Evolutionary conservation across 192 early-diverging fungal genomes (phyloP), one percentile per base, ranked within the genome.

Genomic region (Coemansia sp.): DNA sequence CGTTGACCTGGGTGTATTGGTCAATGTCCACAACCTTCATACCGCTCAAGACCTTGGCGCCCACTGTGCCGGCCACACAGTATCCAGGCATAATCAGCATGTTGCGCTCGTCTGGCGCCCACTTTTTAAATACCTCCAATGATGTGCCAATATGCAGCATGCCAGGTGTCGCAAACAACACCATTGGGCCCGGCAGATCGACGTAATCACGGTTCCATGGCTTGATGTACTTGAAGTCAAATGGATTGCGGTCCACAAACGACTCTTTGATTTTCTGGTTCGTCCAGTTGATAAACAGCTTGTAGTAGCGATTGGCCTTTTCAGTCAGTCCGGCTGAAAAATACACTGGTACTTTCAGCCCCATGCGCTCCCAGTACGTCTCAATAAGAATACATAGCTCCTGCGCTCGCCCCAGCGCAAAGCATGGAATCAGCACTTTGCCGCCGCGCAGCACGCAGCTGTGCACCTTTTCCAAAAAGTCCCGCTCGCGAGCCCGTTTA

Each of bases 11-110:
- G 11, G 87, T 92, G 55, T 85, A 89, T 20, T 81, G 69, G 76
- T 97, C 97, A 9, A 94, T 84, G 9, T 92, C 85, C 41, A 99
- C 92, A 13, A 83, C 64, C 61, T 94, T 95, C 65, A 93, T 89
- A 3, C 94, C 94, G 22, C 89, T 87, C 37, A 99, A 80, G 0
- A 99, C 95, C 47, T 93, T 92, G 32, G 92, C 90, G 6, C 97
- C 97, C 11, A 99, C 92, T 0, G 97, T 99, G 20, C 97, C 97
- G 0, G 97, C 87, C 0, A 94, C 92, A 76, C 97, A 99, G 75
- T 93, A 99, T 11, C 97, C 97, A 7, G 97, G 97, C 88, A 99
- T 88, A 61, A 99, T 96, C 29, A 97, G 85, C 93, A 95, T 97
- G 62, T 99, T 99, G 62, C 89, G 86, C 4, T 92, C 90, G 69